Conservation (phyloP, 2,329 filamentous ascomycete genomes). For the Colletotrichum lentis region DNA sequence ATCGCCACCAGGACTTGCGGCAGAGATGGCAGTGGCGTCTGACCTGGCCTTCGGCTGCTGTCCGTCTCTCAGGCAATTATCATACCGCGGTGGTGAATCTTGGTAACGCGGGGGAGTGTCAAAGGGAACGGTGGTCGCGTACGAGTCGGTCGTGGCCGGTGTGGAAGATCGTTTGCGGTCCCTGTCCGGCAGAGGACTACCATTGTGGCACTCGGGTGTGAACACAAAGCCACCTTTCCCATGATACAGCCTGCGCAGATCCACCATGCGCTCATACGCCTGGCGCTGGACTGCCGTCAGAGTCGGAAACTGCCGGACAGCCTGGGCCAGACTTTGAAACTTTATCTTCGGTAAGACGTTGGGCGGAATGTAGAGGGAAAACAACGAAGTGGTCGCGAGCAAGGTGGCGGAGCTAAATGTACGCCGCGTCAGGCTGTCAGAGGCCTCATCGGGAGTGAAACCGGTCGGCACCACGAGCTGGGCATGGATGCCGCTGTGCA, state of each 20-base stretch:
- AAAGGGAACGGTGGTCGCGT: conserved; percentile 6
- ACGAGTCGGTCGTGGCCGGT: conserved; percentile 5
- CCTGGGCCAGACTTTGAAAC: neutral
- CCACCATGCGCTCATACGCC: conserved; percentile 11
- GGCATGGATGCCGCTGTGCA: conserved; percentile 1
- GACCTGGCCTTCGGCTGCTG: neutral
- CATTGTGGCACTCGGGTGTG: neutral
- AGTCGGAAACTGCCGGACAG: conserved; percentile 2
- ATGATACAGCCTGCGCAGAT: conserved; percentile 17
- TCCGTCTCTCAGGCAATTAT: neutral
- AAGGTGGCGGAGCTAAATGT: neutral
- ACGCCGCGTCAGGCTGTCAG: neutral
- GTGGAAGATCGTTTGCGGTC: neutral
- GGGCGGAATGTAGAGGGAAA: conserved; percentile 13
- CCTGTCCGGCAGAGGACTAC: neutral
- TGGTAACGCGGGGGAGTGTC: conserved; percentile 5
- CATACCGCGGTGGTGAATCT: conserved; percentile 17
- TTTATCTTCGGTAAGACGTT: neutral
- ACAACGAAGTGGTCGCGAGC: conserved; percentile 5
- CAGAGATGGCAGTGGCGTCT: neutral
- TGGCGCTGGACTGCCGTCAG: conserved; percentile 13
- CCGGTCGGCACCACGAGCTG: conserved; percentile 11
- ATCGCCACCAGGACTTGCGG: neutral
- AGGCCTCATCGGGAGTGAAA: neutral
- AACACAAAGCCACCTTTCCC: conserved; percentile 17